Evolutionary conservation across 2,329 filamentous ascomycete species (phyloP).

Genomic region (Aureobasidium melanogenum): DNA sequence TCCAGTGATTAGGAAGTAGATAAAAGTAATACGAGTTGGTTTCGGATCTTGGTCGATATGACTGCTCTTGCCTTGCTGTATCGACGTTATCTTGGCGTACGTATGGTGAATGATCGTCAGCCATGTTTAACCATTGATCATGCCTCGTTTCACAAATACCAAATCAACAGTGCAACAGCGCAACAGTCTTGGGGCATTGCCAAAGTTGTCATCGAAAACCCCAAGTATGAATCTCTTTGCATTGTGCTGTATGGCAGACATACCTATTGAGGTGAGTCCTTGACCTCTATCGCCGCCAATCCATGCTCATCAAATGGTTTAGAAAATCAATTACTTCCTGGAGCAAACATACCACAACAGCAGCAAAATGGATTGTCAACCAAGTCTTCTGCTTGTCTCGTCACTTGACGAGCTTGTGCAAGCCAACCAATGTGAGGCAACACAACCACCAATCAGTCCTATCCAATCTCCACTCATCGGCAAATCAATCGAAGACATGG

Average conservation of each 20-base stretch:
- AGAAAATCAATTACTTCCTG: background rate
- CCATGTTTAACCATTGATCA: no score
- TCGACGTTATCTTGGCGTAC: background rate
- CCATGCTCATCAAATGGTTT: background rate
- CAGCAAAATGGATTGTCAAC: background rate
- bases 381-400: background rate
- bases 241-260: background rate
- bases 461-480: background rate
- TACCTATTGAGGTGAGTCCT: background rate
- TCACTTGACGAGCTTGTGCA: background rate
- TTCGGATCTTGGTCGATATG: background rate
- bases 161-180: background rate
- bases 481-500: background rate
- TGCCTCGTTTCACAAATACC: background rate
- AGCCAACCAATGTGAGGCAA: background rate
- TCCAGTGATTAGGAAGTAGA: background rate
- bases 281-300: background rate
- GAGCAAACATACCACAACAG: background rate
- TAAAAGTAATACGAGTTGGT: background rate
- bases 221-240: background rate
- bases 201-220: background rate
- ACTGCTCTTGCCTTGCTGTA: background rate
- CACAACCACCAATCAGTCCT: background rate
- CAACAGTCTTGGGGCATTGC: no score
- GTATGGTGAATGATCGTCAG: background rate